phyloP scores from a whole-genome alignment of 371 early-diverging fungal species.

The Rhizomucor pusillus region DNA sequence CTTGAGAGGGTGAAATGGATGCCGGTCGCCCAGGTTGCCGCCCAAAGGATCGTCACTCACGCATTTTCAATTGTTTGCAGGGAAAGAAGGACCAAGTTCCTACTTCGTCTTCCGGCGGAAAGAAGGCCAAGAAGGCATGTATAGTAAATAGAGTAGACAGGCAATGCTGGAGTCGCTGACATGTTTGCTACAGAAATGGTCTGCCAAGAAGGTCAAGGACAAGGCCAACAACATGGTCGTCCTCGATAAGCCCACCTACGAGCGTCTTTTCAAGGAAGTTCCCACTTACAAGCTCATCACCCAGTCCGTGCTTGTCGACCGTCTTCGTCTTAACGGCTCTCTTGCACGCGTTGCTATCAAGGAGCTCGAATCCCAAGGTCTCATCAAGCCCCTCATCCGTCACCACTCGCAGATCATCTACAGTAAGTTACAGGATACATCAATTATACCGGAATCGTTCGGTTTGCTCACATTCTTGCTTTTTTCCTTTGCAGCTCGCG shows the following conservation, averaged over 20 bases:
- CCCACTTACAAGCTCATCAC: constrained; percentile 98
- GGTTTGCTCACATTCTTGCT: constrained; percentile 1
- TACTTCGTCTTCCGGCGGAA: constrained; percentile 75
- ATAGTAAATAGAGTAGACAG: not conserved
- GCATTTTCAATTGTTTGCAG: too few relatives aligned
- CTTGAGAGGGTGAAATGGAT: too few relatives aligned
- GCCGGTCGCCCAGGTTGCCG: too few relatives aligned
- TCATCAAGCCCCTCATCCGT: constrained; percentile 85
- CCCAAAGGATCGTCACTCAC: too few relatives aligned
- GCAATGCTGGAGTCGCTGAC: not conserved
- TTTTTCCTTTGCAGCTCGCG: constrained; percentile 28
- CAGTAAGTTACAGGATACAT: constrained; percentile 50
- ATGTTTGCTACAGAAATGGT: constrained; percentile 74
- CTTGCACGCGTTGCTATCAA: constrained; percentile 93
- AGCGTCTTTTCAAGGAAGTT: constrained; percentile 96
- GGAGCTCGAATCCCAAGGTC: constrained; percentile 88
- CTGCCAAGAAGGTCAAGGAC: constrained; percentile 94
- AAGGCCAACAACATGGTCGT: constrained; percentile 95
- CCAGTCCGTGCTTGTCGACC: constrained; percentile 96
- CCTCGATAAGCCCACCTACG: constrained; percentile 88
- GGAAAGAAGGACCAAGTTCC: constrained; percentile 63
- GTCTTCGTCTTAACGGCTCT: constrained; percentile 95
- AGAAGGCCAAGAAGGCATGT: constrained; percentile 76
- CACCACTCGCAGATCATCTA: constrained; percentile 96
- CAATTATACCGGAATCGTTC: not conserved